Evolutionary conservation across 1,284 basidiomycete species (phyloP).

Genomic region (Schizophyllum amplum): DNA sequence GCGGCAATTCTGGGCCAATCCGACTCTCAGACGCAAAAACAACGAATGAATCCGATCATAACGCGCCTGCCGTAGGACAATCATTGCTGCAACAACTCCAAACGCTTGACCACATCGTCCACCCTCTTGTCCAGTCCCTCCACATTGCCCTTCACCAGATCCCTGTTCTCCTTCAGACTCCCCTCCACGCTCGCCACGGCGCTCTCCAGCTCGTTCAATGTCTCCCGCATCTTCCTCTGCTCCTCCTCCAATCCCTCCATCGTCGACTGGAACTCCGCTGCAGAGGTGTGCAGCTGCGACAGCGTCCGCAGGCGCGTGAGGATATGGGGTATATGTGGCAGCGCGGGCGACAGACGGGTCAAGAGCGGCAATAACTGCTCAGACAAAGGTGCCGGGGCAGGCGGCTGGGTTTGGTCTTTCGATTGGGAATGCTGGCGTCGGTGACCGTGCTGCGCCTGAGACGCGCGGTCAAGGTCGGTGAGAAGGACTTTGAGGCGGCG

Average conservation of each 20-base stretch:
- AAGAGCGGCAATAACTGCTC: conserved; percentile 71
- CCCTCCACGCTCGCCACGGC: conserved; percentile 67
- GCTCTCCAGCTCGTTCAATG: conserved; percentile 57
- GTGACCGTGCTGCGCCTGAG: conserved; percentile 40
- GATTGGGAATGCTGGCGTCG: conserved; percentile 32
- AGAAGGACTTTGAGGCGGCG: conserved; percentile 88
- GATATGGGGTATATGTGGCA: conserved; percentile 90
- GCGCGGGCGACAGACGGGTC: conserved; percentile 74
- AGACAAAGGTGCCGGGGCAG: conserved; percentile 34
- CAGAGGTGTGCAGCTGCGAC: conserved; percentile 74
- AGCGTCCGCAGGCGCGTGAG: conserved; percentile 82
- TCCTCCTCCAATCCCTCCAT: conserved; percentile 68
- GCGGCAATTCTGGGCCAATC: too few species aligned
- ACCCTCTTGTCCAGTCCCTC: conserved; percentile 61
- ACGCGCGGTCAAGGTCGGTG: conserved; percentile 85
- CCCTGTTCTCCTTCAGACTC: conserved; percentile 72
- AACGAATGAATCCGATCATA: neutral
- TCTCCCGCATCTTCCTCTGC: conserved; percentile 52
- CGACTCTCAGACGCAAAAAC: too few species aligned
- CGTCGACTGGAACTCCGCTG: conserved; percentile 67
- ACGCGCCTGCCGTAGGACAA: neutral
- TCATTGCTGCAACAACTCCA: conserved; percentile 32
- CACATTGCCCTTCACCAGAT: conserved; percentile 66
- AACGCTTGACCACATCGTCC: conserved; percentile 39
- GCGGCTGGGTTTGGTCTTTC: conserved; percentile 17